Evolutionary conservation across 805 yeast genomes (phyloP), one percentile per base, ranked within the genome.

Genomic region (Cyberlindnera meyerae): DNA sequence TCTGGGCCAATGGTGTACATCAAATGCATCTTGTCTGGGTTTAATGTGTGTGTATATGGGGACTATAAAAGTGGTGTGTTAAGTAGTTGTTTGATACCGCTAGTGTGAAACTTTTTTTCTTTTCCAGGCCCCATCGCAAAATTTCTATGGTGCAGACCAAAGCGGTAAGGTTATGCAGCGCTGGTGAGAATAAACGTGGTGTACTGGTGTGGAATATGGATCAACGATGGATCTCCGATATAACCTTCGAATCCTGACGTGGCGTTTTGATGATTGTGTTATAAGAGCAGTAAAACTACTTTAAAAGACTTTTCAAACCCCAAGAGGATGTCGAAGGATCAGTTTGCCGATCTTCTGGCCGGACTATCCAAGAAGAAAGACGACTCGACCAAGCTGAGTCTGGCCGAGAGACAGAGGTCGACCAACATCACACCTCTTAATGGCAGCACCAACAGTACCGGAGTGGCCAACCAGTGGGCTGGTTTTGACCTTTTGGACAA

Each of bases 1-100:
- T 89, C 96, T 45, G 79, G 77, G 57, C 89, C 95, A 59, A 82
- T 65, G 44, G 97, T 89, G 88, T 84, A 93, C 99, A 93, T 93
- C 66, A 93, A 82, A 83, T 93, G 98, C 99, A 93, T 93, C 45
- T 8, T 20, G 22, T 20, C 9, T 20, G n/a, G n/a, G n/a, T n/a
- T n/a, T n/a, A n/a, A n/a, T n/a, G n/a, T n/a, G n/a, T n/a, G n/a
- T n/a, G n/a, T n/a, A n/a, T n/a, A n/a, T n/a, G n/a, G n/a, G n/a
- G n/a, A n/a, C n/a, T n/a, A n/a, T n/a, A n/a, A n/a, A n/a, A n/a
- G n/a, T n/a, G n/a, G n/a, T n/a, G n/a, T n/a, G n/a, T n/a, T n/a
- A n/a, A n/a, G 27, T 24, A 28, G 26, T 30, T 5, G 8, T 30
- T 4, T 22, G 15, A 18, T n/a, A 14, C 25, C 15, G 16, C 6